These are phyloP conservation scores for Aeschynomene evenia DNA, from an alignment of 306 rosid genomes.

Conservation along the genomic window DNA sequence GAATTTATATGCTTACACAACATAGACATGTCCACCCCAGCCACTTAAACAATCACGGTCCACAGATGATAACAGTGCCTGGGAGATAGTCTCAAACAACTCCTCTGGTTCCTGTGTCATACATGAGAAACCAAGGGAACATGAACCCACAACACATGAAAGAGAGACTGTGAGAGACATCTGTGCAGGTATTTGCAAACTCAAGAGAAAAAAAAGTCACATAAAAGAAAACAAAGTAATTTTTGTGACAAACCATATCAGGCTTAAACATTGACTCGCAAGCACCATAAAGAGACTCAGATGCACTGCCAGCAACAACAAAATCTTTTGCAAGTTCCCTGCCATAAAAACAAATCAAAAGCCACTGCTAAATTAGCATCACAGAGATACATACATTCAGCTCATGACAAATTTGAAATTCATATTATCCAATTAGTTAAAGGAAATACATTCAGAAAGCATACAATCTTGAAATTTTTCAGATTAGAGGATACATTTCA, in stretches of 20 bases:
- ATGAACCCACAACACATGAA: too few species aligned
- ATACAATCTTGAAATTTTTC: too few species aligned
- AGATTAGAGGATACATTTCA: too few species aligned
- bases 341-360: conserved; percentile 36
- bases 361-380: not conserved
- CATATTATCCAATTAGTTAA: too few species aligned
- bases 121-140: conserved; percentile 16
- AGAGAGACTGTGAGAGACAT: too few species aligned
- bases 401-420: too few species aligned
- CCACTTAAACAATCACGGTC: conserved; percentile 99
- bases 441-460: too few species aligned
- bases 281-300: conserved; percentile 99
- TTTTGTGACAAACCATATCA: conserved; percentile 69
- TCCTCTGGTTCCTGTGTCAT: conserved; percentile 89
- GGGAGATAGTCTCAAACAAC: conserved; percentile 89
- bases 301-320: conserved; percentile 95
- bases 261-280: conserved; percentile 96
- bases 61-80: conserved; percentile 90
- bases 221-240: conserved; percentile 14
- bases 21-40: conserved; percentile 97
- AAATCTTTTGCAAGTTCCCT: conserved; percentile 99
- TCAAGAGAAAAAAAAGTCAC: not conserved
- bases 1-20: conserved; percentile 68
- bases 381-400: too few species aligned
- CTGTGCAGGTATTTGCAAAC: too few species aligned